These are phyloP conservation scores for Lyophyllum shimeji DNA, from an alignment of 768 basidiomycete species.

Conservation along the genomic window DNA sequence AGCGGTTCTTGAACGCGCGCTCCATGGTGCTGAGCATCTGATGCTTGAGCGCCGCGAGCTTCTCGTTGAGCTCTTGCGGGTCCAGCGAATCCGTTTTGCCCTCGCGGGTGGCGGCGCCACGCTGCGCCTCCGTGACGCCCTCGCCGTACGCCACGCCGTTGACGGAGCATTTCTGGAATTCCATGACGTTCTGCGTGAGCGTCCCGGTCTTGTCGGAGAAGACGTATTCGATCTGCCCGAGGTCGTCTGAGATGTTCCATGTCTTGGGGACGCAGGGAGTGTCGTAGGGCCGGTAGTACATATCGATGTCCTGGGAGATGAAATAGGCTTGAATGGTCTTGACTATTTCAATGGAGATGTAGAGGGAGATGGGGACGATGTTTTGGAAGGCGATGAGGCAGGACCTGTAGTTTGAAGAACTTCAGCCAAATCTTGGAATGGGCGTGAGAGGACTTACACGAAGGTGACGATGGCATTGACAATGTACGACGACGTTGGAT, in stretches of 20 bases:
- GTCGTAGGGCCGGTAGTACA: conserved; percentile 90
- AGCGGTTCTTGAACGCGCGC: conserved; percentile 86
- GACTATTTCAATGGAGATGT: conserved; percentile 97
- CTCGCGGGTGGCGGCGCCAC: conserved; percentile 84
- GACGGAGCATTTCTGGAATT: conserved; percentile 95
- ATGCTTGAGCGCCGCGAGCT: conserved; percentile 64
- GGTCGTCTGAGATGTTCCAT: conserved; percentile 98
- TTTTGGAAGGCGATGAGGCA: conserved; percentile 97
- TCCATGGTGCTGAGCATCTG: conserved; percentile 77
- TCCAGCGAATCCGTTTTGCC: conserved; percentile 66
- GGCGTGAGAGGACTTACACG: conserved; percentile 57
- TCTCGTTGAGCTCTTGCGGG: conserved; percentile 68
- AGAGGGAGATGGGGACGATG: conserved; percentile 92
- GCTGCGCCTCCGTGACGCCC: conserved; percentile 92
- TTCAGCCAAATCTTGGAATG: neutral
- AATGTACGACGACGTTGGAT: conserved; percentile 57
- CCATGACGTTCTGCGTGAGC: conserved; percentile 98
- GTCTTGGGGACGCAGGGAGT: conserved; percentile 93
- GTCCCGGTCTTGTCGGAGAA: conserved; percentile 95
- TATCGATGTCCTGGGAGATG: conserved; percentile 93
- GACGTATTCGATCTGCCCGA: conserved; percentile 96
- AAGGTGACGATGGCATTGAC: conserved; percentile 88
- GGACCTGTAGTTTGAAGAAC: conserved; percentile 53
- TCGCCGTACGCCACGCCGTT: conserved; percentile 87
- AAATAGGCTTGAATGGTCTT: conserved; percentile 98